Evolutionary conservation across 495 filamentous ascomycete species (phyloP), one percentile per base, ranked within the genome.

Genomic region (Trichoderma erinaceum): DNA sequence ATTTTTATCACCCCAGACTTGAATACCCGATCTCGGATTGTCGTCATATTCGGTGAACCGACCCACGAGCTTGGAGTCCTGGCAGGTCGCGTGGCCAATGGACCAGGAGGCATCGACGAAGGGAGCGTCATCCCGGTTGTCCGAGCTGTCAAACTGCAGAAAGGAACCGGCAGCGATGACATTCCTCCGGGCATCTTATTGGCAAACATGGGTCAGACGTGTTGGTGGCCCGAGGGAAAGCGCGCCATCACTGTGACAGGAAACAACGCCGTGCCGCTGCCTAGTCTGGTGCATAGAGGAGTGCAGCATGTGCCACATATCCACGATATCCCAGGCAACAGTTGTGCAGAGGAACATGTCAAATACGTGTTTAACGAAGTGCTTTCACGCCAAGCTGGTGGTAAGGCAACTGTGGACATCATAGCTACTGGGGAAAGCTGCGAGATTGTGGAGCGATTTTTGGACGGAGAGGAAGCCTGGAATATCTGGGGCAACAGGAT

Each of bases 11-110:
- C 87, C 16, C 21, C 75, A 43, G 81, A 89, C 66, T 73, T 96
- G 10, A 69, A 75, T 43, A 73, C 70, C n/a, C 86, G 84, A 35
- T 82, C 82, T 23, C 87, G 90, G 15, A 78, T 96, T 12, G 77
- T 96, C n/a, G 75, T 97, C 66, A 79, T 95, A 66, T 83, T 96
- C 70, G 89, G 90, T 68, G 88, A 94, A 68, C 73, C 82, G 2
- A 70, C 67, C 13, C 89, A 96, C 72, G 88, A 94, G 66, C 80
- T 95, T 4, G 92, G 90, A 4, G 79, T 93, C 65, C 86, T 91
- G 71, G 84, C 91, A 7, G 89, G 89, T 72, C 88, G 92, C 16
- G 79, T 84, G 8, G 74, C 89, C 23, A 82, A 85, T 67, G 77
- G 83, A 3, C 69, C 73, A 0, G 84, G 85, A 3, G 85, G 89